Percentiles rank a stretch among this genome's conserved stretches.
Conservation (phyloP, 2,329 filamentous ascomycete species). For the Diaporthe destruens region DNA sequence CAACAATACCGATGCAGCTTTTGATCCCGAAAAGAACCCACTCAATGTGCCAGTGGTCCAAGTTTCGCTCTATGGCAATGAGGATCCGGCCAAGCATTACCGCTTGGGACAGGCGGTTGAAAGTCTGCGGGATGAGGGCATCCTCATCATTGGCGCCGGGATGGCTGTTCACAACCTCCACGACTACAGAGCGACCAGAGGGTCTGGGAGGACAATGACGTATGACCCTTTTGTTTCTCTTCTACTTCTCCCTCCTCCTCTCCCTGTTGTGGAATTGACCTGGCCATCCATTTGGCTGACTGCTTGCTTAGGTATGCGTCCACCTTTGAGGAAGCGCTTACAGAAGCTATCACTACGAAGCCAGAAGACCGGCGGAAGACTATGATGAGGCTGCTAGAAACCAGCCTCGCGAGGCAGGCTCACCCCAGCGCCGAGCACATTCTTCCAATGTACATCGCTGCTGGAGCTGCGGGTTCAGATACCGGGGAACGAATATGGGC, state of each 20-base stretch:
- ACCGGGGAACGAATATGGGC: neutral
- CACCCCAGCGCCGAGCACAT: neutral
- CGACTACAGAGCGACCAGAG: neutral
- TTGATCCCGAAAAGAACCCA: neutral
- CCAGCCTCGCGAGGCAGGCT: neutral
- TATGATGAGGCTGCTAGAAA: neutral
- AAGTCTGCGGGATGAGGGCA: neutral
- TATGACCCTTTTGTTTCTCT: neutral
- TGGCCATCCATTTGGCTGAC: neutral
- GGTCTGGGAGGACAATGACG: neutral
- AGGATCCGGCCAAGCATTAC: neutral
- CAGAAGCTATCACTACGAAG: neutral
- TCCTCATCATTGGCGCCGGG: neutral
- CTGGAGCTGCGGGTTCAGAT: neutral
- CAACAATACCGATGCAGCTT: neutral
- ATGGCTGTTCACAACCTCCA: neutral
- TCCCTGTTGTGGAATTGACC: neutral
- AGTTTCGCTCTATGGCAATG: neutral
- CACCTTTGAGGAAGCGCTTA: neutral
- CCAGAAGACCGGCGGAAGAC: neutral
- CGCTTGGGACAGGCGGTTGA: neutral
- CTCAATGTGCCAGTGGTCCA: neutral
- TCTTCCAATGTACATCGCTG: neutral
- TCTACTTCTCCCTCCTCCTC: neutral
- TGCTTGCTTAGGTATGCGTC: neutral